phyloP scores from a whole-genome alignment of 2,329 filamentous ascomycete genomes.

The Pseudocercospora cruenta region DNA sequence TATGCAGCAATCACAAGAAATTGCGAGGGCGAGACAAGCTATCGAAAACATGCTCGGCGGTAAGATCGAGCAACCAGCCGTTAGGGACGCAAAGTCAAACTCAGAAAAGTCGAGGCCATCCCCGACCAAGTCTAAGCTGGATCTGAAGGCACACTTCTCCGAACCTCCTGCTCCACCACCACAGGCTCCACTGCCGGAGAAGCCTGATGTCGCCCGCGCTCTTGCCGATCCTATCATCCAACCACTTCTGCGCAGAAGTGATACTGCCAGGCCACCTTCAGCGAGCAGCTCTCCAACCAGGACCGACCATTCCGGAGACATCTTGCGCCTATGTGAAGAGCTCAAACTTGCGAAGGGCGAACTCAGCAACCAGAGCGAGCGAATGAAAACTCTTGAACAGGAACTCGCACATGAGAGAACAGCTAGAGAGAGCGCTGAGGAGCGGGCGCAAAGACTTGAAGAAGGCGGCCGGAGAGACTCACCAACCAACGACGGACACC shows the following conservation, averaged over 20 bases:
- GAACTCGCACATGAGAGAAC: slow-evolving; percentile 77
- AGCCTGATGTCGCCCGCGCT: slow-evolving; percentile 70
- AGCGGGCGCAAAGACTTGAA: slow-evolving; percentile 72
- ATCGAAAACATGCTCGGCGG: slow-evolving; percentile 75
- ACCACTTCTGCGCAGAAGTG: slow-evolving; percentile 71
- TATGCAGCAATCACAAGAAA: slow-evolving; percentile 82
- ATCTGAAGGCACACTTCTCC: slow-evolving; percentile 82
- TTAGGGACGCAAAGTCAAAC: slow-evolving; percentile 54
- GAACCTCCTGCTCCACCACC: slow-evolving; percentile 92
- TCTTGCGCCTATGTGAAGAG: slow-evolving; percentile 81
- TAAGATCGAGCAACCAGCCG: slow-evolving; percentile 52
- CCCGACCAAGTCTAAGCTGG: slow-evolving; percentile 65
- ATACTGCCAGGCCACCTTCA: slow-evolving; percentile 70
- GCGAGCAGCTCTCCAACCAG: slow-evolving; percentile 62
- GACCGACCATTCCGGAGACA: slow-evolving; percentile 68
- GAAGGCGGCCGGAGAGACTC: slow-evolving; percentile 56
- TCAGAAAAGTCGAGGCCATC: slow-evolving; percentile 49
- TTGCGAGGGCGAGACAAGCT: slow-evolving; percentile 80
- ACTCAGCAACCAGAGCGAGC: slow-evolving; percentile 77
- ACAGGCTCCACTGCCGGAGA: slow-evolving; percentile 89
- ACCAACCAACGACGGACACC: slow-evolving; percentile 26
- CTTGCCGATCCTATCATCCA: slow-evolving; percentile 51
- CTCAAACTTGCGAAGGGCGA: slow-evolving; percentile 83
- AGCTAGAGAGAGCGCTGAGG: slow-evolving; percentile 82
- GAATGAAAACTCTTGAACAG: slow-evolving; percentile 79